phyloP scores from a whole-genome alignment of 1,139 yeast species.

The Zygosaccharomyces pseudobailii region DNA sequence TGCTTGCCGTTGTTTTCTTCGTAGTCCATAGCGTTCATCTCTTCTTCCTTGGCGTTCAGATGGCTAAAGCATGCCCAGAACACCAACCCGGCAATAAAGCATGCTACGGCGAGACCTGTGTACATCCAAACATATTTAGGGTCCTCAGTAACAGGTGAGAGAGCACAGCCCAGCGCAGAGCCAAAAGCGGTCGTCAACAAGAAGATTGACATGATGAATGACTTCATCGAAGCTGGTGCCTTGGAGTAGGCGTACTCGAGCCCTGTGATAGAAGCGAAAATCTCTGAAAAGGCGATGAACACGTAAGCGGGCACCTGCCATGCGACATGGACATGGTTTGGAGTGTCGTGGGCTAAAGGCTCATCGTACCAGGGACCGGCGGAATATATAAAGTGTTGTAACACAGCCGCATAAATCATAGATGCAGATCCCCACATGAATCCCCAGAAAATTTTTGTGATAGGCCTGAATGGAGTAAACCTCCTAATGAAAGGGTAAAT shows the following conservation, averaged over 20 bases:
- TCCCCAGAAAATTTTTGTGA: constrained; percentile 70
- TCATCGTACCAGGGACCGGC: constrained; percentile 72
- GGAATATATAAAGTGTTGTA: constrained; percentile 67
- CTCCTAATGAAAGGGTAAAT: constrained; percentile 58
- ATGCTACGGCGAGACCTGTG: constrained; percentile 55
- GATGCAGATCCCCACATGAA: constrained; percentile 67
- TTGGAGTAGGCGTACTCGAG: constrained; percentile 68
- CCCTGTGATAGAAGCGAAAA: constrained; percentile 63
- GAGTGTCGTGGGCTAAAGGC: constrained; percentile 45
- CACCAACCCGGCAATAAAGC: constrained; percentile 53
- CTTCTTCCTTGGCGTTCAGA: constrained; percentile 57
- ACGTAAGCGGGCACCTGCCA: constrained; percentile 50
- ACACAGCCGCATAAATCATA: constrained; percentile 75
- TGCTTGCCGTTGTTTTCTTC: constrained; percentile 17
- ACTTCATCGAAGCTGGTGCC: constrained; percentile 63
- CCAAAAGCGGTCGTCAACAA: constrained; percentile 61
- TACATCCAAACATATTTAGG: constrained; percentile 69
- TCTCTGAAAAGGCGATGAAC: constrained; percentile 60
- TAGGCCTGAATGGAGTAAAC: constrained; percentile 57
- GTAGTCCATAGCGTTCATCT: constrained; percentile 51
- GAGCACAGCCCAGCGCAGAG: constrained; percentile 67
- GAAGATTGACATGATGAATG: constrained; percentile 63
- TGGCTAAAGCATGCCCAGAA: constrained; percentile 61
- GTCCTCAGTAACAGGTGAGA: constrained; percentile 59
- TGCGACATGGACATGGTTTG: constrained; percentile 31